Base-by-base conservation (phyloP, 805 yeast genomes). In the Saturnispora ahearnii region DNA sequence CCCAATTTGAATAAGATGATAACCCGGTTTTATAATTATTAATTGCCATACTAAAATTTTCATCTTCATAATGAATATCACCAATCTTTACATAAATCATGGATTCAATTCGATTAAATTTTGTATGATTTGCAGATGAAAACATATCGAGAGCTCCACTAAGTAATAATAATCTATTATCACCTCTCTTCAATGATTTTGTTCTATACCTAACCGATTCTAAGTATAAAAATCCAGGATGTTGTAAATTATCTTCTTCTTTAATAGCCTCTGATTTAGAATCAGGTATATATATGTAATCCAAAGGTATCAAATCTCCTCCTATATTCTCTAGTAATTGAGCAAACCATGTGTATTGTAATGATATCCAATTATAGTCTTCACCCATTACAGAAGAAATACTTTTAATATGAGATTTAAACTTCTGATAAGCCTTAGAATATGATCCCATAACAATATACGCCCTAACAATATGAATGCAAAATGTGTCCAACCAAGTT, bases 281-380 rank as follows among this genome's bases (percentile, higher is more conserved):
- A 22, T 36, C 40, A 11, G 52, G 47, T 47, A 50, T 51, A 42
- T 63, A 62, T 2, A 78, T 73, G 11, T 56, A 58, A 21, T 69
- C 73, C 3, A 65, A 56, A 2, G 77, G 75, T 4, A 75, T 62
- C 3, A 69, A 49, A 11, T 58, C 55, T 29, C 8, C 15, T 8
- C 50, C 50, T 6, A 50, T 68, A n/a, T 64, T 47, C 9, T 67
- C 72, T 46, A 81, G 64, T 15, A 84, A 61, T 50, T 82, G 77
- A 0, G 84, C 87, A 11, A 86, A 65, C 81, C 84, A 76, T 40
- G 78, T 74, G 55, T 78, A 75, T 59, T 86, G 95, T n/a, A 66
- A 59, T 0, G 82, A 73, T 10, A 73, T 57, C 95, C 95, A 86
- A 38, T 71, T 62, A 22, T 59, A 54, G 8, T 58, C 54, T 22